Evolutionary conservation across 2,329 filamentous ascomycete genomes (phyloP).

Genomic region (Coniochaeta prunicola): DNA sequence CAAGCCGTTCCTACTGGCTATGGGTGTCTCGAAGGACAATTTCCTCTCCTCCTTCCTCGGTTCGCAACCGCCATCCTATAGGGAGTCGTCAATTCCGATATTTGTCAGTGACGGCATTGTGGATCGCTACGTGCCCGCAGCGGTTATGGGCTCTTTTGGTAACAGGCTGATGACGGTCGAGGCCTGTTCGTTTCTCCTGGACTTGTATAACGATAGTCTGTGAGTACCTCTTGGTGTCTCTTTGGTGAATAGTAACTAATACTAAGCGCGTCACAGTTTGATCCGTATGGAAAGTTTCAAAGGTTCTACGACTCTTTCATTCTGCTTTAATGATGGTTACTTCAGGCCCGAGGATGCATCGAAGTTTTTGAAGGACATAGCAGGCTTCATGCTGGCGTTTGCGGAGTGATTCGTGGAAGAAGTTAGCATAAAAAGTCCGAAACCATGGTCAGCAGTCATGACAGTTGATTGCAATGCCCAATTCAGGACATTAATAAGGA

Average conservation of each 20-base stretch:
- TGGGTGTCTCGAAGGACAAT: background rate
- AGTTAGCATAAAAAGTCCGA: background rate
- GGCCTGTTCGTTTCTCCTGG: background rate
- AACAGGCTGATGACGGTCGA: background rate
- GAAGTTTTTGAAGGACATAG: background rate
- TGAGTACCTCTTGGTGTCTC: background rate
- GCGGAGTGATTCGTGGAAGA: background rate
- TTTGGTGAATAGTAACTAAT: background rate
- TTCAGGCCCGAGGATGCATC: background rate
- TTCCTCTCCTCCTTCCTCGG: background rate
- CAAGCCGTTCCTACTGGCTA: background rate
- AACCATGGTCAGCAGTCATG: too few relatives aligned
- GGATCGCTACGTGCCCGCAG: background rate
- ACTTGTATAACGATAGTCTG: background rate
- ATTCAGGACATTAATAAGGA: too few relatives aligned
- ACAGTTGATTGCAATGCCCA: too few relatives aligned
- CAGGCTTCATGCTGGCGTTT: background rate
- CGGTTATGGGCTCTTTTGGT: background rate
- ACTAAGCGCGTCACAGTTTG: background rate
- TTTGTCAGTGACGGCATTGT: background rate
- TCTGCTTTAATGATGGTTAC: background rate
- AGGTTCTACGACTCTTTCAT: background rate
- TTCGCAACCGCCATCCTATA: background rate
- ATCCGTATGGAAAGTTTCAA: background rate
- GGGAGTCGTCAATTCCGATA: background rate